phyloP scores from a whole-genome alignment of 345 rosid genomes.

The Dovyalis caffra region DNA sequence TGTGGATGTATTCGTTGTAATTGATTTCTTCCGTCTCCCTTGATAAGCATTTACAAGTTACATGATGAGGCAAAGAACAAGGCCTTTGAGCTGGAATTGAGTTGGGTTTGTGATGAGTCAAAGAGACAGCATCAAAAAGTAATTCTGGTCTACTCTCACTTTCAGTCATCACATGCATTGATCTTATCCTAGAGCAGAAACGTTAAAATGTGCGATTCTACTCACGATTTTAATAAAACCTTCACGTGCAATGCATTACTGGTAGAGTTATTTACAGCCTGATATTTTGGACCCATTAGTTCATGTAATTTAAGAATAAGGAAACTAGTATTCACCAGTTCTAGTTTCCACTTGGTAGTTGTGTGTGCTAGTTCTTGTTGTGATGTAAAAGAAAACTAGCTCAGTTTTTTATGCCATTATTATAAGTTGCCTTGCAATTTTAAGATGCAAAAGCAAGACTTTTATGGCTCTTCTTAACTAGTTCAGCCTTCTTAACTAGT shows the following conservation, averaged over 20 bases:
- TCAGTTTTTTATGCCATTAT: no score
- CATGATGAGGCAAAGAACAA: constrained; percentile 99
- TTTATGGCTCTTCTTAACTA: neutral
- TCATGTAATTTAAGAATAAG: no score
- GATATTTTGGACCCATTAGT: no score
- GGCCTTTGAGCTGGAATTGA: constrained; percentile 94
- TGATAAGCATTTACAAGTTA: constrained; percentile 80
- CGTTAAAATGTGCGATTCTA: neutral
- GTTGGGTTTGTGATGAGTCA: constrained; percentile 96
- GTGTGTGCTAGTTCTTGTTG: no score
- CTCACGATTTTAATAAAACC: neutral
- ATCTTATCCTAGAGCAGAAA: neutral
- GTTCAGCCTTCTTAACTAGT: no score
- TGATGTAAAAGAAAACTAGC: no score
- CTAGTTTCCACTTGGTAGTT: no score
- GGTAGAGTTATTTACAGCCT: no score
- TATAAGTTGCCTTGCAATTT: neutral
- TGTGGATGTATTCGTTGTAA: no score
- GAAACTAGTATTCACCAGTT: no score
- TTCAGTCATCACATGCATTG: neutral
- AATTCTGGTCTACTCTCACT: constrained; percentile 2
- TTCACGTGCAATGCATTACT: no score
- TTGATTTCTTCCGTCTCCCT: neutral
- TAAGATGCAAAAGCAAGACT: neutral
- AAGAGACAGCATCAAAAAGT: constrained; percentile 88